Base-by-base conservation (phyloP, 129 eudicot species). In the Pulicaria dysenterica region DNA sequence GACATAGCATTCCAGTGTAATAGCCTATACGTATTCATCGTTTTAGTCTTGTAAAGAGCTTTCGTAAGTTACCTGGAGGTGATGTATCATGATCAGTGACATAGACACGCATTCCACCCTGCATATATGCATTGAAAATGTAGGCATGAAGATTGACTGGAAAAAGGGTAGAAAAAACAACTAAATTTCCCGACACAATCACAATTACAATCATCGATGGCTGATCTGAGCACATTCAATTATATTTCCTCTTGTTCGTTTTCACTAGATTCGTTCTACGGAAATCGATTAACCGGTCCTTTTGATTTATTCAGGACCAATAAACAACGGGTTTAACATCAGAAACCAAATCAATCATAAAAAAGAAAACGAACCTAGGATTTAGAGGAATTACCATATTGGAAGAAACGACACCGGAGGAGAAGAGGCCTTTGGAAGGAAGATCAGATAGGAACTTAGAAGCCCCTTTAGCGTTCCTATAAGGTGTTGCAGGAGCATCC, bases 31-130 rank as follows among this genome's bases (percentile, higher is more conserved):
- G n/a, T 13, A 7, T 24, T 14, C 58, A 73, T 24, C 49, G 15
- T 39, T 14, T 41, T 1, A 51, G 40, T 63, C 46, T 50, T 36
- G 64, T 11, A 45, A 48, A 3, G 4, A 56, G 9, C 31, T 31
- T 3, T 55, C 12, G 13, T n/a, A 34, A 66, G 37, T 56, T 80
- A 76, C 96, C 97, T 80, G 96, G 98, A 6, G 98, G 96, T 13
- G 89, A 71, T 67, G 95, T 89, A 41, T 92, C 96, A 73, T 74
- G 89, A 67, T 89, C 88, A 65, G 88, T 85, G 14, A 85, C 74
- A 74, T 92, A 92, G 46, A 88, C 90, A 9, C 91, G 87, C 89
- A 84, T 78, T 58, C 91, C 85, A 59, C 96, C 96, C 94, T 91
- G 92, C 83, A 89, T 46, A 63, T 49, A 7, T 54, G 14, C 46